Evolutionary conservation across 192 early-diverging fungal genomes (phyloP).

Genomic region (Backusella westeae): DNA sequence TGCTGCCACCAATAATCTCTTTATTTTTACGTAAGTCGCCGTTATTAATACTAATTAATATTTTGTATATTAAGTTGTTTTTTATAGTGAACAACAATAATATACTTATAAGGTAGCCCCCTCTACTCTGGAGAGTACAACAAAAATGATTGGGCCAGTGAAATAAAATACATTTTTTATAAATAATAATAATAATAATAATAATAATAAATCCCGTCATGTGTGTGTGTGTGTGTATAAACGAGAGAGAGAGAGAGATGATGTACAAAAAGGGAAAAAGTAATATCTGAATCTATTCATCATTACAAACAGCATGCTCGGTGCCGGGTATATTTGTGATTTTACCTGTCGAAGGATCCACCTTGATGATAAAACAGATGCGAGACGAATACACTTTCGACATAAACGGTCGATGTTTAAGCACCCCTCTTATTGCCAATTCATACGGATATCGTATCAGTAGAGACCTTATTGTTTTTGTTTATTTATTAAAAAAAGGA

Average conservation of each 20-base stretch:
- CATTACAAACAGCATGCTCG: constrained; percentile 7
- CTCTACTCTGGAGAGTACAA: no score
- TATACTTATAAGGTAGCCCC: no score
- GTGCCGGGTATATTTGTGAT: constrained; percentile 12
- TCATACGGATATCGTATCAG: constrained; percentile 30
- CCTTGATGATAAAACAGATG: constrained; percentile 15
- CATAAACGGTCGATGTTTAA: constrained; percentile 25
- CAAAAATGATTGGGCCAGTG: no score
- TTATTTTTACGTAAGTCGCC: constrained; percentile 59
- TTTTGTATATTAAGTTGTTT: neutral
- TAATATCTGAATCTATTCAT: neutral
- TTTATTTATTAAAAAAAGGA: no score
- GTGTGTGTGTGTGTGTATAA: no score
- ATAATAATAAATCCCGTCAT: no score
- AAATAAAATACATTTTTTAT: no score
- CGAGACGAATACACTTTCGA: constrained; percentile 11
- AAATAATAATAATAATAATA: no score
- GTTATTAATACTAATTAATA: neutral
- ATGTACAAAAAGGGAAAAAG: no score
- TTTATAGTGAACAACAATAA: neutral
- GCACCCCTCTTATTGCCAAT: constrained; percentile 24
- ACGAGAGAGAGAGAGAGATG: no score
- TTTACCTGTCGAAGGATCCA: constrained; percentile 23
- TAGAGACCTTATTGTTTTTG: constrained; percentile 12
- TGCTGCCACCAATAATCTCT: constrained; percentile 91